These are phyloP conservation scores for Boletus rufocinnamomeus DNA, from an alignment of 768 basidiomycete species.

Conservation along the genomic window DNA sequence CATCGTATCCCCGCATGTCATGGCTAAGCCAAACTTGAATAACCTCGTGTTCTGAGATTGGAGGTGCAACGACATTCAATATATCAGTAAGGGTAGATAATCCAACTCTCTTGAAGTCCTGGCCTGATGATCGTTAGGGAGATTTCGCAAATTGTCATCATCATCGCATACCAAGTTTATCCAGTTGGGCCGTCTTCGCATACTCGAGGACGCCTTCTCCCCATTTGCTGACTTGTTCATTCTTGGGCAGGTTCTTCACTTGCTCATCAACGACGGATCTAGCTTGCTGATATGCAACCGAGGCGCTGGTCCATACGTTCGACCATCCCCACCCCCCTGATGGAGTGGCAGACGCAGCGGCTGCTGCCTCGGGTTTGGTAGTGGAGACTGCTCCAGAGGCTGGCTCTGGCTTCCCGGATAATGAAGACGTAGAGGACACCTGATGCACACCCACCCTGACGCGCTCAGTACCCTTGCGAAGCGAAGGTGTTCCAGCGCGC, in stretches of 20 bases:
- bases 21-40: slow-evolving; percentile 95
- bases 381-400: slow-evolving; percentile 30
- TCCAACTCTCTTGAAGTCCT: slow-evolving; percentile 87
- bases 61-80: slow-evolving; percentile 95
- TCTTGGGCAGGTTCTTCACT: slow-evolving; percentile 83
- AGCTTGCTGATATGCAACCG: slow-evolving; percentile 85
- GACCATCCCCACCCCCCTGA: slow-evolving; percentile 76
- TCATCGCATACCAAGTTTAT: slow-evolving; percentile 75
- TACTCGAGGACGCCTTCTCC: slow-evolving; percentile 83
- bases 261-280: slow-evolving; percentile 89
- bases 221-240: slow-evolving; percentile 88
- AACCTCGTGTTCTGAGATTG: slow-evolving; percentile 97
- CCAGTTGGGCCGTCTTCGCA: slow-evolving; percentile 86
- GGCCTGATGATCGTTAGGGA: slow-evolving; percentile 49
- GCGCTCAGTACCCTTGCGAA: slow-evolving; percentile 76
- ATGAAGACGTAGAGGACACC: slow-evolving; percentile 44
- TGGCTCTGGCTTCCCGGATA: slow-evolving; percentile 37
- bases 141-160: not conserved
- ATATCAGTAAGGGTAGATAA: slow-evolving; percentile 89
- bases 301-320: slow-evolving; percentile 85
- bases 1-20: slow-evolving; percentile 96
- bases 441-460: slow-evolving; percentile 60
- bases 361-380: slow-evolving; percentile 21
- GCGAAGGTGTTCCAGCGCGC: slow-evolving; percentile 67
- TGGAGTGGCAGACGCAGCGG: slow-evolving; percentile 14